Conservation (phyloP, 805 yeast species). For the Metschnikowia santaceciliae region DNA sequence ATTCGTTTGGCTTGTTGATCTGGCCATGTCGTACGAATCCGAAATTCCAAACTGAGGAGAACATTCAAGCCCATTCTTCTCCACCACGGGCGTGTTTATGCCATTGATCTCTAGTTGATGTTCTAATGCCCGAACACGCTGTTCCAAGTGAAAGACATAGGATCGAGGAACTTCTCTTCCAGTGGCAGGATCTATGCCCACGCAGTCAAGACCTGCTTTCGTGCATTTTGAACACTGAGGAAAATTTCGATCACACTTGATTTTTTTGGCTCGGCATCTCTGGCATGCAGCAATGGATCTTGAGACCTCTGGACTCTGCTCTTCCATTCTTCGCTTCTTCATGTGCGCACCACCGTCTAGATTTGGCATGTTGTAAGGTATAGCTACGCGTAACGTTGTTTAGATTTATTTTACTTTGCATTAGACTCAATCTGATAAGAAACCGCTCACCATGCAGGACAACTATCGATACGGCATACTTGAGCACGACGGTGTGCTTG, state of each 20-base stretch:
- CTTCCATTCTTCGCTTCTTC: conserved; percentile 1
- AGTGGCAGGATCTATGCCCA: conserved; percentile 83
- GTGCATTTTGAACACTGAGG: conserved; percentile 64
- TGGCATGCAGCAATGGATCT: conserved; percentile 81
- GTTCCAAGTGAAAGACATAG: conserved; percentile 69
- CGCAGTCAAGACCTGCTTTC: conserved; percentile 68
- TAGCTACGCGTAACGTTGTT: conserved; percentile 27
- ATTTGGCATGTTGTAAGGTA: conserved; percentile 12
- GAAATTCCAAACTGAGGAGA: not conserved
- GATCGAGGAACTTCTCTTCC: conserved; percentile 84
- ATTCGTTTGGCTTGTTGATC: not conserved
- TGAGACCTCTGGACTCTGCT: conserved; percentile 30
- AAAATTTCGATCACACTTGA: conserved; percentile 63
- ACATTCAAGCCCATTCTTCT: not conserved
- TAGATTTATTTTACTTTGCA: conserved; percentile 29
- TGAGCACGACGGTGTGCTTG: not conserved
- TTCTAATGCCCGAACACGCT: conserved; percentile 56
- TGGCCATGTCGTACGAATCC: not conserved
- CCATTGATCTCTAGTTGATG: conserved; percentile 43
- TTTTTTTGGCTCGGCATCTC: conserved; percentile 67
- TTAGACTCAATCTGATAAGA: conserved; percentile 23
- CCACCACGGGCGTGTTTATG: conserved; percentile 12
- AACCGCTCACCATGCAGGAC: not conserved
- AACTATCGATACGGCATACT: not conserved
- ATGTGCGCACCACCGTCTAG: not conserved